Evolutionary conservation across 1,284 basidiomycete genomes (phyloP).

Genomic region (Anthracocystis panici-leucophaei): DNA sequence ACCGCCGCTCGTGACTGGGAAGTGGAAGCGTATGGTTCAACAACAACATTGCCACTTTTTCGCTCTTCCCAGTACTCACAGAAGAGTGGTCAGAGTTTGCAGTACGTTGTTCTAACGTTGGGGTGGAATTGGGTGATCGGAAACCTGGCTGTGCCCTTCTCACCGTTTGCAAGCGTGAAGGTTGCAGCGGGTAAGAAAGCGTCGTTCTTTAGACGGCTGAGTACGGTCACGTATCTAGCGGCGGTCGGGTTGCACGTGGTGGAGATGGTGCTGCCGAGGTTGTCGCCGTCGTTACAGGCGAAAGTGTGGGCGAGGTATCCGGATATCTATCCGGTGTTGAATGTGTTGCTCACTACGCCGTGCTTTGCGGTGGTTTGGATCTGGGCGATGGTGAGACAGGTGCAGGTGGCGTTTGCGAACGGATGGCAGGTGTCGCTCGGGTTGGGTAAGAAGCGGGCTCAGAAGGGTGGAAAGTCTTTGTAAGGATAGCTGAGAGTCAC

Average conservation of each 20-base stretch:
- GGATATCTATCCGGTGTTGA: slow-evolving; percentile 85
- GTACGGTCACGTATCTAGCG: slow-evolving; percentile 70
- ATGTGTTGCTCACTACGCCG: slow-evolving; percentile 83
- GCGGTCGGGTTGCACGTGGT: slow-evolving; percentile 76
- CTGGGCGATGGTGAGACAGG: slow-evolving; percentile 68
- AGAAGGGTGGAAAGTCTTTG: background rate
- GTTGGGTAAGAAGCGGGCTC: background rate
- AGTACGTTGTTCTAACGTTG: slow-evolving; percentile 77
- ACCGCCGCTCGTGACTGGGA: slow-evolving; percentile 75
- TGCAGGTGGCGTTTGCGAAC: slow-evolving; percentile 64
- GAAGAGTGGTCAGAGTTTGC: slow-evolving; percentile 81
- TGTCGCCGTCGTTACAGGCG: slow-evolving; percentile 18
- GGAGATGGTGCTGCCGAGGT: slow-evolving; percentile 74
- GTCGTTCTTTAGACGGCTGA: slow-evolving; percentile 22
- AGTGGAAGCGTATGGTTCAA: slow-evolving; percentile 84
- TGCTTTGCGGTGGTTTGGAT: slow-evolving; percentile 77
- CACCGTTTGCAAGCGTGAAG: slow-evolving; percentile 20
- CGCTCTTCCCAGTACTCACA: slow-evolving; percentile 91
- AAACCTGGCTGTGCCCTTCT: slow-evolving; percentile 20
- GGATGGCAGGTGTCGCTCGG: slow-evolving; percentile 45
- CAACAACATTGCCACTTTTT: slow-evolving; percentile 86
- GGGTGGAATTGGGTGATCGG: slow-evolving; percentile 88
- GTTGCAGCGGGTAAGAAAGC: slow-evolving; percentile 2
- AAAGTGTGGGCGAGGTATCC: slow-evolving; percentile 80
- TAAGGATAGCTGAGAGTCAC: too few species aligned